Evolutionary conservation across 116 monocot species (phyloP).

Genomic region (Posidonia oceanica): DNA sequence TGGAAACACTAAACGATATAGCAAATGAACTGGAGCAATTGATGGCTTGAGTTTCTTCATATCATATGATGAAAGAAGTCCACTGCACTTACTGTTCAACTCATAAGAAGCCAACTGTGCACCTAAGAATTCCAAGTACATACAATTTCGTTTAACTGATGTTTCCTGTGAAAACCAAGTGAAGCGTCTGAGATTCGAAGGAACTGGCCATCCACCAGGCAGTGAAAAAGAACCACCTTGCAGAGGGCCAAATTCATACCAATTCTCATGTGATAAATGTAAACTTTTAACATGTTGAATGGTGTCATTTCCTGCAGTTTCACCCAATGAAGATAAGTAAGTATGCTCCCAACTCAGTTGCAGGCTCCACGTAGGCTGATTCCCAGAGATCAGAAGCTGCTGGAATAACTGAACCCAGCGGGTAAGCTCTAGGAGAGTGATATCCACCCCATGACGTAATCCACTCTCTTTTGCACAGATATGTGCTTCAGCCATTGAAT

Average conservation of each 20-base stretch:
- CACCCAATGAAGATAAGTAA: constrained; percentile 78
- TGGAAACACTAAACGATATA: constrained; percentile 32
- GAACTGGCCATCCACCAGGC: constrained; percentile 69
- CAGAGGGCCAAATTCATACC: constrained; percentile 13
- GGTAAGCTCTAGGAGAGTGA: constrained; percentile 66
- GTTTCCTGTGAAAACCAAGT: constrained; percentile 65
- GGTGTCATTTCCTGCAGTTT: constrained; percentile 32
- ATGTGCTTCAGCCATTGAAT: constrained; percentile 70
- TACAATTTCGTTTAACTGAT: constrained; percentile 47
- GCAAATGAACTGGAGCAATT: constrained; percentile 24
- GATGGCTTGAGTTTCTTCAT: constrained; percentile 13
- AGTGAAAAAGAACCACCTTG: constrained; percentile 34
- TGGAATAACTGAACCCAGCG: constrained; percentile 91
- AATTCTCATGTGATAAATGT: constrained; percentile 26
- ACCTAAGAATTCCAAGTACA: constrained; percentile 57
- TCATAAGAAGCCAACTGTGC: constrained; percentile 52
- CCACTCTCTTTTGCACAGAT: constrained; percentile 46
- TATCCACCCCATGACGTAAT: constrained; percentile 39
- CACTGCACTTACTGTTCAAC: constrained; percentile 8
- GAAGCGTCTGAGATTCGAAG: constrained; percentile 33
- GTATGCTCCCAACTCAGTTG: constrained; percentile 90
- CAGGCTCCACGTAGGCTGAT: constrained; percentile 77
- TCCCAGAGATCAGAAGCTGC: constrained; percentile 71
- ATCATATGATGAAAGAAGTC: constrained; percentile 1
- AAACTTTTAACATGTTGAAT: constrained; percentile 40